Percentiles rank a stretch among this genome's conserved stretches.
Conservation (phyloP, 2,329 filamentous ascomycete genomes). For the Alternaria gansuensis region DNA sequence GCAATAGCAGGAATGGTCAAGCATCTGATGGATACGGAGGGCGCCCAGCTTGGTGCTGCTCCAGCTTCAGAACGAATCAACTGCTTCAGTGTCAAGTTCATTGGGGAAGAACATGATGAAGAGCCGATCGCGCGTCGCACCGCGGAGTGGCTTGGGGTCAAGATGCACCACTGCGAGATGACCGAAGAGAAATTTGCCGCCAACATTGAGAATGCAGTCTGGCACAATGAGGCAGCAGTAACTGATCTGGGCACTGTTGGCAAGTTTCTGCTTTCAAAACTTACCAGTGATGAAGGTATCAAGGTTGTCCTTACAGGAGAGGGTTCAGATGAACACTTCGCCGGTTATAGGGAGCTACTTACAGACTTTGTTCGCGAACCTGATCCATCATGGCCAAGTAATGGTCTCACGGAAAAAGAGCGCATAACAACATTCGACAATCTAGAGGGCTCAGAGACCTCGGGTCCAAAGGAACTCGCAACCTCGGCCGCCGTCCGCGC, state of each 20-base stretch:
- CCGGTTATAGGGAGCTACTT: constrained; percentile 60
- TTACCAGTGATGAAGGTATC: constrained; percentile 58
- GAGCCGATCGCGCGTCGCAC: constrained; percentile 57
- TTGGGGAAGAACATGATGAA: constrained; percentile 56
- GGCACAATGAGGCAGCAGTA: constrained; percentile 58
- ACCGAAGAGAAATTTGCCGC: constrained; percentile 56
- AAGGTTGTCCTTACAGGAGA: constrained; percentile 65
- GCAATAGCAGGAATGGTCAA: constrained; percentile 65
- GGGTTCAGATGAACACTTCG: constrained; percentile 65
- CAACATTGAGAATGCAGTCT: constrained; percentile 57
- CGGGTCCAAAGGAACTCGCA: constrained; percentile 24
- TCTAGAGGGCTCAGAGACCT: constrained; percentile 20
- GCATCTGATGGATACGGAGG: constrained; percentile 56
- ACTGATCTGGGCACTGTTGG: constrained; percentile 63
- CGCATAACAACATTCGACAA: constrained; percentile 21
- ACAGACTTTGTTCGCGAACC: constrained; percentile 61
- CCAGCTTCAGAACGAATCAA: constrained; percentile 40
- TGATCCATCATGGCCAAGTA: constrained; percentile 47
- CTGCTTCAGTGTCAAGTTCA: constrained; percentile 65
- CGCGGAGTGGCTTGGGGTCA: constrained; percentile 60
- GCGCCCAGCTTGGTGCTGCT: constrained; percentile 57
- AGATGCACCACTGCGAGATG: constrained; percentile 51
- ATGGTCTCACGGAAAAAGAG: constrained; percentile 23
- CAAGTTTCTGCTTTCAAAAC: constrained; percentile 61
- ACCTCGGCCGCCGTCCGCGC: constrained; percentile 24